Percentiles rank a stretch among this genome's conserved stretches.
Evolutionary conservation across 805 yeast genomes (phyloP).

Genomic region (Kazachstania viticola): DNA sequence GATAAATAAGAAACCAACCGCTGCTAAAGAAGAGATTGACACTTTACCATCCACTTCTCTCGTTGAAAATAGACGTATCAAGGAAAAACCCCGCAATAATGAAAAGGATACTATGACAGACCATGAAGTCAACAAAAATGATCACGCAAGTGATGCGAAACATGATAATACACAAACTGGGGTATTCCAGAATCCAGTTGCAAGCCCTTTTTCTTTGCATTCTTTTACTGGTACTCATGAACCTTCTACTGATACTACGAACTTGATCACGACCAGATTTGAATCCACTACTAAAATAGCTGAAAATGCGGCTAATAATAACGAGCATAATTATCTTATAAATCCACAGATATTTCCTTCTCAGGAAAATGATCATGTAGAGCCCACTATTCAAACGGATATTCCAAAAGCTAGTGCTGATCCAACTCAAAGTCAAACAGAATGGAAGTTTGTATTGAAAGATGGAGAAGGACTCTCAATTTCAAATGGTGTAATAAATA

Average conservation of each 20-base stretch:
- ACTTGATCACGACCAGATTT: too few species aligned
- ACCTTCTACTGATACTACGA: too few species aligned
- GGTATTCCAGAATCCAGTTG: neutral
- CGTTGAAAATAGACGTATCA: too few species aligned
- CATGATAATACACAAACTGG: neutral
- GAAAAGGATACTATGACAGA: neutral
- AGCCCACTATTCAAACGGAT: neutral
- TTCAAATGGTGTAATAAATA: slow-evolving; percentile 39
- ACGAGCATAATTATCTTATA: too few species aligned
- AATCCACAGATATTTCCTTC: too few species aligned
- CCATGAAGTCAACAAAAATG: neutral
- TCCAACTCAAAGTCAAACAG: slow-evolving; percentile 27
- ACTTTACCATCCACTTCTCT: too few species aligned
- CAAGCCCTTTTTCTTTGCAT: too few species aligned
- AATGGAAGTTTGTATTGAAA: slow-evolving; percentile 51
- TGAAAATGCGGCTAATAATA: neutral
- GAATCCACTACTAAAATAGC: too few species aligned
- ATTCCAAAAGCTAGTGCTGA: neutral
- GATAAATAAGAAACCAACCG: neutral
- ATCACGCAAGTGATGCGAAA: neutral
- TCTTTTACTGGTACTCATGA: too few species aligned
- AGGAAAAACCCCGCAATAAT: neutral
- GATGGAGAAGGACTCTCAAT: slow-evolving; percentile 36
- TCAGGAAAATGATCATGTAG: neutral
- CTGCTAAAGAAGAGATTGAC: neutral